phyloP scores from a whole-genome alignment of 345 rosid genomes.

The Populus ilicifolia region DNA sequence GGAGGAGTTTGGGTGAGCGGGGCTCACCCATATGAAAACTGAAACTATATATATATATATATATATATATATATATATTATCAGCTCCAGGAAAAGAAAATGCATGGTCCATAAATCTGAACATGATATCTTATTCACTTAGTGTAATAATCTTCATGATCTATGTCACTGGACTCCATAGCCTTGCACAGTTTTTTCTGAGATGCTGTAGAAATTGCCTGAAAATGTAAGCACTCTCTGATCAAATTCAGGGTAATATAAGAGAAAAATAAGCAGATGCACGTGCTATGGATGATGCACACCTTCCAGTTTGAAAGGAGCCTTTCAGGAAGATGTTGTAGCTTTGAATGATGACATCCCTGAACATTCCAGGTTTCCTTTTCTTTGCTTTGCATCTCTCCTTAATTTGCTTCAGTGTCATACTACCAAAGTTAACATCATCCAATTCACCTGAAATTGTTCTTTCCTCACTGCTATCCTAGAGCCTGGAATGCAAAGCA shows the following conservation, averaged over 20 bases:
- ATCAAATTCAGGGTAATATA: neutral
- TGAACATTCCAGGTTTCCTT: conserved; percentile 34
- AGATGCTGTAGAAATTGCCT: conserved; percentile 77
- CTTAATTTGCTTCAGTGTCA: conserved; percentile 55
- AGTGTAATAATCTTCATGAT: conserved; percentile 45
- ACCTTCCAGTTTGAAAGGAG: conserved; percentile 72
- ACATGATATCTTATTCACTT: conserved; percentile 26
- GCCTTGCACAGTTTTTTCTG: conserved; percentile 66
- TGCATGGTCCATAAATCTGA: neutral
- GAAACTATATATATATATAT: too few relatives aligned
- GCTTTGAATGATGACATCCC: conserved; percentile 20
- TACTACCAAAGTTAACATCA: conserved; percentile 24
- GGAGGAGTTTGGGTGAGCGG: neutral
- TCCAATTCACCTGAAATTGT: conserved; percentile 19
- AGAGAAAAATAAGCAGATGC: neutral
- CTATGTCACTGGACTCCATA: conserved; percentile 43
- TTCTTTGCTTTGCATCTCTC: conserved; percentile 52
- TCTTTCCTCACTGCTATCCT: neutral
- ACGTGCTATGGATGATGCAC: conserved; percentile 4
- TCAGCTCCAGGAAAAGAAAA: neutral
- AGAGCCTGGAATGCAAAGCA: neutral
- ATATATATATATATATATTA: rapidly evolving
- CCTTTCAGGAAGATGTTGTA: conserved; percentile 45
- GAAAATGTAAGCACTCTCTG: conserved; percentile 24
- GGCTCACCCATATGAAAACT: neutral